These are phyloP conservation scores for Boechera retrofracta DNA, from an alignment of 345 rosid species.

Conservation along the genomic window DNA sequence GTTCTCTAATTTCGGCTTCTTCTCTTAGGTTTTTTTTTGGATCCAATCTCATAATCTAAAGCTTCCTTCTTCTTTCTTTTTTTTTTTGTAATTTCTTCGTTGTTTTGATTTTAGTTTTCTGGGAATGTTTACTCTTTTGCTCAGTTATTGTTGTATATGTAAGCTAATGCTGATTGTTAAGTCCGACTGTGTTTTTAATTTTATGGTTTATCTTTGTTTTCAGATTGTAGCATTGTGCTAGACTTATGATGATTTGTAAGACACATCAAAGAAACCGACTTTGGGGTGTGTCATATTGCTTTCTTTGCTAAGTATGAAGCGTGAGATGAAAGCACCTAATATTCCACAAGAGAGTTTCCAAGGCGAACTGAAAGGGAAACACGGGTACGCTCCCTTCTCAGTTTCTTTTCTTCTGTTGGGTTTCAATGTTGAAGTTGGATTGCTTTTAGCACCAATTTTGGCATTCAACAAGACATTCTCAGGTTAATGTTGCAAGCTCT, in stretches of 20 bases:
- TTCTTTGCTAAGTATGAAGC: constrained; percentile 66
- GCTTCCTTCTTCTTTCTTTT: background rate
- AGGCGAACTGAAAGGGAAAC: constrained; percentile 59
- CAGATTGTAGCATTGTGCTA: constrained; percentile 31
- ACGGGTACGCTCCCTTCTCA: constrained; percentile 62
- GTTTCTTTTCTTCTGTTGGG: constrained; percentile 11
- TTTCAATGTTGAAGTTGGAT: constrained; percentile 3
- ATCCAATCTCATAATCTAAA: background rate
- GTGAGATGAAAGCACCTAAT: constrained; percentile 62
- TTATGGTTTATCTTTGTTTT: constrained; percentile 9
- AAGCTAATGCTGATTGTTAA: constrained; percentile 1
- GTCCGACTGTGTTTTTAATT: constrained; percentile 15
- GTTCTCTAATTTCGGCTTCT: constrained; percentile 2
- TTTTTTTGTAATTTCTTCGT: background rate
- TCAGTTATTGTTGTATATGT: background rate
- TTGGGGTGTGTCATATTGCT: constrained; percentile 55
- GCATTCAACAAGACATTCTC: constrained; percentile 35
- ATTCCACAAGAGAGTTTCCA: constrained; percentile 57
- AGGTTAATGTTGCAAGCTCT: constrained; percentile 31
- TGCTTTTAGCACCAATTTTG: constrained; percentile 23
- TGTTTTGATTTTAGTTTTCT: constrained; percentile 5
- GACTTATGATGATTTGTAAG: constrained; percentile 55
- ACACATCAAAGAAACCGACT: constrained; percentile 49
- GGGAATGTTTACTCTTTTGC: constrained; percentile 19
- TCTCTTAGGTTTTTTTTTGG: background rate